These are phyloP conservation scores for Syncephalis plumigaleata DNA, from an alignment of 371 early-diverging fungal species.

Conservation along the genomic window DNA sequence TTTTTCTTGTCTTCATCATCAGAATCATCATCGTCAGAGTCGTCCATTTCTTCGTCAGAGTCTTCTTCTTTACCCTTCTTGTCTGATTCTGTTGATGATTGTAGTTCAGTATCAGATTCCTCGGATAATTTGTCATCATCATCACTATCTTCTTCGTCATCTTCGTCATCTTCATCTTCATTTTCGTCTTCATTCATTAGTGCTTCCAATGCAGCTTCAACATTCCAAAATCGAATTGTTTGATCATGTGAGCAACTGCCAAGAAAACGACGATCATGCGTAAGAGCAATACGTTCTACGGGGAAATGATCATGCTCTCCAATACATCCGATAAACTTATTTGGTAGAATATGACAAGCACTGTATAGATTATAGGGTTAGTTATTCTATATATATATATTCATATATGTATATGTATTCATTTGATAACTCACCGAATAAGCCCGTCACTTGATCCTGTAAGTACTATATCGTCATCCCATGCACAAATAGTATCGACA, in stretches of 20 bases:
- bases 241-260: constrained; percentile 74
- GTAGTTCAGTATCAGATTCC: constrained; percentile 5
- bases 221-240: constrained; percentile 72
- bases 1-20: no score
- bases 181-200: constrained; percentile 21
- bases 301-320: constrained; percentile 81
- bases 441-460: constrained; percentile 89
- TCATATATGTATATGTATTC: not conserved
- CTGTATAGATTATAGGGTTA: constrained; percentile 16
- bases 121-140: constrained; percentile 7
- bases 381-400: constrained; percentile 10
- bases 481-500: constrained; percentile 60
- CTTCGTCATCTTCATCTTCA: constrained; percentile 15
- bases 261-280: constrained; percentile 43
- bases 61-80: no score
- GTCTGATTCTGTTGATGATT: no score
- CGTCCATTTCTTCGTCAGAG: not conserved
- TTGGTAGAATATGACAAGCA: constrained; percentile 65
- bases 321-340: constrained; percentile 64
- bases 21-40: no score
- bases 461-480: constrained; percentile 62
- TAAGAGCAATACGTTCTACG: constrained; percentile 52
- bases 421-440: constrained; percentile 39
- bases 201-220: constrained; percentile 29
- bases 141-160: constrained; percentile 6